Percentiles rank a stretch among this genome's conserved stretches.
Evolutionary conservation across 495 filamentous ascomycete genomes (phyloP).

Genomic region (Copromyces sp.): DNA sequence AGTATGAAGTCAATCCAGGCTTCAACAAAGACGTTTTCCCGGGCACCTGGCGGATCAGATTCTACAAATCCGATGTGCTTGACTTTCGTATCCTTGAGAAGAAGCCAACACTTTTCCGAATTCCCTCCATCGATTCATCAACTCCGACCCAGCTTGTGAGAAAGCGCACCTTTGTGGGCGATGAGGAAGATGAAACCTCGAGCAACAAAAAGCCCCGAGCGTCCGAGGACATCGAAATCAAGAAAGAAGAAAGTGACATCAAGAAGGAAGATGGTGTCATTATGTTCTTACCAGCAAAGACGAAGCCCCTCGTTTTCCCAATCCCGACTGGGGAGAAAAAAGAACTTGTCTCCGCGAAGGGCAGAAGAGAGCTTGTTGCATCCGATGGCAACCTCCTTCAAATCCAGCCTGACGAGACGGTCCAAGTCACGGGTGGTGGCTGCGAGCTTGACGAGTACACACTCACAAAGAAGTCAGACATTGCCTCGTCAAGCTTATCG

Average conservation of each 20-base stretch:
- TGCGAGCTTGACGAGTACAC: conserved; percentile 34
- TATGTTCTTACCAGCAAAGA: conserved; percentile 34
- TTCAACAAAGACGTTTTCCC: conserved; percentile 31
- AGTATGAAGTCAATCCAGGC: conserved; percentile 32
- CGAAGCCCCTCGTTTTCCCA: conserved; percentile 32
- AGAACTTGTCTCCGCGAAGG: conserved; percentile 31
- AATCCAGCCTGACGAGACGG: conserved; percentile 30
- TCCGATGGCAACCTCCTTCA: conserved; percentile 26
- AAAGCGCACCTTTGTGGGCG: conserved; percentile 32
- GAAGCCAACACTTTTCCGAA: conserved; percentile 23
- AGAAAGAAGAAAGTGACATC: neutral
- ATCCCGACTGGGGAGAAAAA: conserved; percentile 31
- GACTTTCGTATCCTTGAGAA: conserved; percentile 42
- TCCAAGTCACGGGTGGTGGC: conserved; percentile 27
- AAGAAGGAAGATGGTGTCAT: conserved; percentile 32
- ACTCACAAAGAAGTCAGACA: conserved; percentile 35
- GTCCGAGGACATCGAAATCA: conserved; percentile 11
- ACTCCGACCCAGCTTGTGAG: conserved; percentile 19
- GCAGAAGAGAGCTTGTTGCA: conserved; percentile 17
- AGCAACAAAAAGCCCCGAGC: conserved; percentile 31
- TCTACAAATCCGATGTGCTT: conserved; percentile 30
- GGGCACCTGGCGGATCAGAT: conserved; percentile 38
- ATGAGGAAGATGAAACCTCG: conserved; percentile 20
- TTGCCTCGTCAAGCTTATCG: conserved; percentile 34
- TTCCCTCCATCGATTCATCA: conserved; percentile 13